Percentiles rank a stretch among this genome's conserved stretches.
These are phyloP conservation scores for Phoma sp. DNA, from an alignment of 2,329 filamentous ascomycete genomes.

Conservation along the genomic window DNA sequence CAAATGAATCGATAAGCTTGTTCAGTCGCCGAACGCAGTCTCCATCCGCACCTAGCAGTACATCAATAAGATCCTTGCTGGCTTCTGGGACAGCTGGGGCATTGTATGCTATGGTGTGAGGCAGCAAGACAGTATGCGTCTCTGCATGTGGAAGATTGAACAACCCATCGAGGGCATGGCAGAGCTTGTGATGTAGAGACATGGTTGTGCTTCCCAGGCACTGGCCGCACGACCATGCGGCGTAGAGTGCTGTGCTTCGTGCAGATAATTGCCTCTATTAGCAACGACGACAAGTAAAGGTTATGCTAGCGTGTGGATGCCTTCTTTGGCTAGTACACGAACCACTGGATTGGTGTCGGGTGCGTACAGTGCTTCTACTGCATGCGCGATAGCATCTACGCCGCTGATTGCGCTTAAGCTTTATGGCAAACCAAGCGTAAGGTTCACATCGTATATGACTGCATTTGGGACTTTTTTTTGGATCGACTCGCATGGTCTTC, in stretches of 20 bases:
- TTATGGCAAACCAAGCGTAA: conserved; percentile 65
- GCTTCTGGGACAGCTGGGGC: conserved; percentile 22
- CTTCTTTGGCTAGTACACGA: conserved; percentile 3
- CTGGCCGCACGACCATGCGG: conserved; percentile 69
- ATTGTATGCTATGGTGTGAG: conserved; percentile 69
- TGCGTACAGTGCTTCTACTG: conserved; percentile 67
- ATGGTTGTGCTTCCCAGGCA: conserved; percentile 67
- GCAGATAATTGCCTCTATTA: conserved; percentile 43
- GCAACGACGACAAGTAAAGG: not conserved
- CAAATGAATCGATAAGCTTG: too few relatives aligned
- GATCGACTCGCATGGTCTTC: conserved; percentile 65
- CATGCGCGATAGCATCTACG: conserved; percentile 70
- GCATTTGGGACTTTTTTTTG: conserved; percentile 64
- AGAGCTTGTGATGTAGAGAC: conserved; percentile 72
- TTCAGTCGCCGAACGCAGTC: too few relatives aligned
- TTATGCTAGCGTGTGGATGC: not conserved
- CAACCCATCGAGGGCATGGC: conserved; percentile 68
- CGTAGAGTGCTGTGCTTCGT: conserved; percentile 63
- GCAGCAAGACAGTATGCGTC: conserved; percentile 68
- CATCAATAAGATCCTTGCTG: too few relatives aligned
- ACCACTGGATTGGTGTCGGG: conserved; percentile 67
- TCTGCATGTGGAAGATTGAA: conserved; percentile 70
- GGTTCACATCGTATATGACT: conserved; percentile 69
- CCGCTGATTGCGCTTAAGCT: conserved; percentile 64
- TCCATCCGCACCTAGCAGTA: too few relatives aligned